These are phyloP conservation scores for Phytophthora sojae DNA, from an alignment of 352 stramenopile genomes.

Conservation along the genomic window DNA sequence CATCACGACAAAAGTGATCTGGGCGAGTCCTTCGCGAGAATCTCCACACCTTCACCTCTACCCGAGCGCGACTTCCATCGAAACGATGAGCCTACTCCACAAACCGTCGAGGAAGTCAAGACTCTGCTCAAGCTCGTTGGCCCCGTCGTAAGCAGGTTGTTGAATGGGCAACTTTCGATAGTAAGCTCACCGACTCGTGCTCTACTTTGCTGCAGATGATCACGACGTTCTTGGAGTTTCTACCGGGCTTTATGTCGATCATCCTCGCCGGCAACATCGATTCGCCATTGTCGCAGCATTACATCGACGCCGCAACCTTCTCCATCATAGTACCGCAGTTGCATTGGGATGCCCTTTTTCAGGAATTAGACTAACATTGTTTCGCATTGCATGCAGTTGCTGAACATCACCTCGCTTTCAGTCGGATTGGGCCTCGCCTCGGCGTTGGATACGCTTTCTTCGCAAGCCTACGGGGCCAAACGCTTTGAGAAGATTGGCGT, in stretches of 20 bases:
- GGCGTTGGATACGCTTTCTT: neutral
- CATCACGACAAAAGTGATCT: too few relatives aligned
- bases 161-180: neutral
- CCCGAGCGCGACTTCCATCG: too few relatives aligned
- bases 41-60: too few relatives aligned
- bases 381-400: neutral
- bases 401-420: slow-evolving; percentile 12
- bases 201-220: slow-evolving; percentile 21
- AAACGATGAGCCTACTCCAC: neutral
- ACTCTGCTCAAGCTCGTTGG: slow-evolving; percentile 50
- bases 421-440: neutral
- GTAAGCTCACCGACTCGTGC: too few relatives aligned
- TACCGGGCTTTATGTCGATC: slow-evolving; percentile 48
- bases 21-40: too few relatives aligned
- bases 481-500: neutral
- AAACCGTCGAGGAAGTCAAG: slow-evolving; percentile 32
- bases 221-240: slow-evolving; percentile 55
- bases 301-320: slow-evolving; percentile 27
- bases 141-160: slow-evolving; percentile 33
- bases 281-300: slow-evolving; percentile 5
- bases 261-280: slow-evolving; percentile 67
- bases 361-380: too few relatives aligned
- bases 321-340: too few relatives aligned
- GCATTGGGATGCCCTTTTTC: slow-evolving; percentile 22
- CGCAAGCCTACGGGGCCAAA: neutral